Evolutionary conservation across 495 filamentous ascomycete species (phyloP).

Genomic region (Parachaetomium inaequale): DNA sequence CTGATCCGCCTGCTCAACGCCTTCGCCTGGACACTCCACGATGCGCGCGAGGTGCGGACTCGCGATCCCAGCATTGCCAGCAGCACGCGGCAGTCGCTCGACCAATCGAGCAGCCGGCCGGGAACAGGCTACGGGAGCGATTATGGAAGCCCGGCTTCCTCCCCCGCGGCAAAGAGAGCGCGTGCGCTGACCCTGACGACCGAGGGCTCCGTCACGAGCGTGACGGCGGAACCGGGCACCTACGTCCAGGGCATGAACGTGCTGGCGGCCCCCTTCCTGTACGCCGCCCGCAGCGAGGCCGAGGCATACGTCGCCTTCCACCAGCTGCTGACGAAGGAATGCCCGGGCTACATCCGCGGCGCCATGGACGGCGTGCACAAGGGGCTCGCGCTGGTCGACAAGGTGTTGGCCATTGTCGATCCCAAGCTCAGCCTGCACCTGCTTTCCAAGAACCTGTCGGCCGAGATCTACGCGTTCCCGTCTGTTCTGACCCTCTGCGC

Average conservation of each 20-base stretch:
- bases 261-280: slow-evolving; percentile 95
- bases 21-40: slow-evolving; percentile 87
- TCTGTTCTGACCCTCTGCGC: slow-evolving; percentile 93
- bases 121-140: slow-evolving; percentile 34
- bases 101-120: slow-evolving; percentile 29
- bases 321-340: slow-evolving; percentile 81
- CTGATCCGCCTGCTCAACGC: slow-evolving; percentile 95
- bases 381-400: slow-evolving; percentile 85
- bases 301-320: slow-evolving; percentile 93
- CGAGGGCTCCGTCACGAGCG: slow-evolving; percentile 53
- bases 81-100: slow-evolving; percentile 33
- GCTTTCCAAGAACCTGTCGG: slow-evolving; percentile 77
- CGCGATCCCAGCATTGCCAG: slow-evolving; percentile 30
- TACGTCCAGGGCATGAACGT: slow-evolving; percentile 99
- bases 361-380: slow-evolving; percentile 97
- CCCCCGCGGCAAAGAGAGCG: slow-evolving; percentile 49
- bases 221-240: slow-evolving; percentile 61
- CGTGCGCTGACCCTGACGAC: slow-evolving; percentile 54
- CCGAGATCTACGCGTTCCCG: slow-evolving; percentile 96
- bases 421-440: slow-evolving; percentile 80
- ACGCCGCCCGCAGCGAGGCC: slow-evolving; percentile 89
- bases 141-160: slow-evolving; percentile 38
- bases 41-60: slow-evolving; percentile 55
- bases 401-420: slow-evolving; percentile 84
- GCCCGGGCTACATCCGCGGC: slow-evolving; percentile 88